Evolutionary conservation across 192 early-diverging fungal genomes (phyloP).

Genomic region (Coemansia sp.): DNA sequence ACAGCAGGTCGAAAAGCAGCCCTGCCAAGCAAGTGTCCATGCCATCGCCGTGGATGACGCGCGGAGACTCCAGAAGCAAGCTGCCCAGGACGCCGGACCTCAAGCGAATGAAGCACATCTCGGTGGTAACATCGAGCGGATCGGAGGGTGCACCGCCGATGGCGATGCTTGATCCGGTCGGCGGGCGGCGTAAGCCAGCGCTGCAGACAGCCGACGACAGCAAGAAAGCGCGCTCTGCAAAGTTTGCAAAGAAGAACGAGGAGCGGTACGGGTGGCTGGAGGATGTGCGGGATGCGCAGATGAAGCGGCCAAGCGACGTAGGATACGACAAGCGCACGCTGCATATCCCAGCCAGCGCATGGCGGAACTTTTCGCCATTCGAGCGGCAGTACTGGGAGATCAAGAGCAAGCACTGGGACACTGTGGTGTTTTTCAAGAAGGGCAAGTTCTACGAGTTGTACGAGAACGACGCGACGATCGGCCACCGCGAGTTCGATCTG

Average conservation of each 20-base stretch:
- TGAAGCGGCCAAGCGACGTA: conserved; percentile 62
- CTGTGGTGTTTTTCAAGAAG: conserved; percentile 98
- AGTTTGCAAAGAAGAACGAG: conserved; percentile 85
- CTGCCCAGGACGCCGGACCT: conserved; percentile 13
- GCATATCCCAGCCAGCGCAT: conserved; percentile 73
- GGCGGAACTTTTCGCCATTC: conserved; percentile 89
- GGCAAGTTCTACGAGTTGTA: conserved; percentile 99
- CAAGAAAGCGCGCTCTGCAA: conserved; percentile 57
- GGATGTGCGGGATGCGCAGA: conserved; percentile 77
- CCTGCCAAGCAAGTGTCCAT: not conserved
- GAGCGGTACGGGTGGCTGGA: conserved; percentile 85
- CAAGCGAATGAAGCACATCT: conserved; percentile 15
- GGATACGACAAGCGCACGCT: conserved; percentile 95
- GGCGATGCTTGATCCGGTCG: conserved; percentile 1
- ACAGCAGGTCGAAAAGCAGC: too few relatives aligned
- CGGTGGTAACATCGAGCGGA: conserved; percentile 13
- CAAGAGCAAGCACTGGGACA: conserved; percentile 91
- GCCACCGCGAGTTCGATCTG: conserved; percentile 93
- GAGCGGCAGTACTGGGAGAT: conserved; percentile 99
- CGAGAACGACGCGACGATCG: conserved; percentile 97
- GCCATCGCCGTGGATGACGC: conserved; percentile 3
- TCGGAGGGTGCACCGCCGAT: conserved; percentile 26
- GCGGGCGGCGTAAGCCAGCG: conserved; percentile 5
- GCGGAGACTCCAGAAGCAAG: conserved; percentile 1
- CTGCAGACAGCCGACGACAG: conserved; percentile 22